Percentiles rank a stretch among this genome's conserved stretches.
Conservation (phyloP, 2,329 filamentous ascomycete species). For the Helminthosporium solani region DNA sequence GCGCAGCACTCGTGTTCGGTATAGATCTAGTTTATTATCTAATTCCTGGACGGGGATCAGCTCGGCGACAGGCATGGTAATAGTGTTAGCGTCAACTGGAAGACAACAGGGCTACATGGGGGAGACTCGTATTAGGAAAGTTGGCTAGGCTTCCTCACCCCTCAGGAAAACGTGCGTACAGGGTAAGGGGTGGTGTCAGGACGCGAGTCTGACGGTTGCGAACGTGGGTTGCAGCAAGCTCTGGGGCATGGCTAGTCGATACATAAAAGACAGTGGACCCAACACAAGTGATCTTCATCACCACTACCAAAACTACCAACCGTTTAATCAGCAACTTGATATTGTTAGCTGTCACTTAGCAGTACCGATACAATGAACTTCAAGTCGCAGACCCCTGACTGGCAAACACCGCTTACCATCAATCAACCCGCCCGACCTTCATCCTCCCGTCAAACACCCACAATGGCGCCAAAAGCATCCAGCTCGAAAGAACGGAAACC, state of each 20-base stretch:
- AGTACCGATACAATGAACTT: conserved; percentile 23
- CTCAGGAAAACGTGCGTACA: conserved; percentile 5
- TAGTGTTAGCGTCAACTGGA: conserved; percentile 8
- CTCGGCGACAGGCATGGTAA: conserved; percentile 12
- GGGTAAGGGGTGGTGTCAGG: conserved; percentile 1
- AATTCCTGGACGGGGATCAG: conserved; percentile 1
- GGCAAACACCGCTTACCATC: conserved; percentile 20
- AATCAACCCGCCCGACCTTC: conserved; percentile 8
- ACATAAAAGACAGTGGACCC: conserved; percentile 20
- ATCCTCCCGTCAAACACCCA: conserved; percentile 18
- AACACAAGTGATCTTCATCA: conserved; percentile 3
- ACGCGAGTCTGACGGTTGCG: conserved; percentile 12
- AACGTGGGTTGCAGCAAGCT: background rate
- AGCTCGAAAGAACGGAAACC: conserved; percentile 19
- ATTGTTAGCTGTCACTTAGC: conserved; percentile 7
- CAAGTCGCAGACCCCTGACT: conserved; percentile 21
- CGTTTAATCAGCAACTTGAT: conserved; percentile 4
- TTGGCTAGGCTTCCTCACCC: conserved; percentile 7
- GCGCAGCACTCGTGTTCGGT: conserved; percentile 4
- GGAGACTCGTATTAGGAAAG: conserved; percentile 4
- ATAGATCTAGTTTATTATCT: background rate
- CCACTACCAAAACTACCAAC: background rate
- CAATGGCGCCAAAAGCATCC: conserved; percentile 22
- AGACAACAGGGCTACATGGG: conserved; percentile 4
- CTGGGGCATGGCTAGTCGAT: conserved; percentile 7